phyloP scores from a whole-genome alignment of 805 yeast species.

The Saccharomycopsis amapae region DNA sequence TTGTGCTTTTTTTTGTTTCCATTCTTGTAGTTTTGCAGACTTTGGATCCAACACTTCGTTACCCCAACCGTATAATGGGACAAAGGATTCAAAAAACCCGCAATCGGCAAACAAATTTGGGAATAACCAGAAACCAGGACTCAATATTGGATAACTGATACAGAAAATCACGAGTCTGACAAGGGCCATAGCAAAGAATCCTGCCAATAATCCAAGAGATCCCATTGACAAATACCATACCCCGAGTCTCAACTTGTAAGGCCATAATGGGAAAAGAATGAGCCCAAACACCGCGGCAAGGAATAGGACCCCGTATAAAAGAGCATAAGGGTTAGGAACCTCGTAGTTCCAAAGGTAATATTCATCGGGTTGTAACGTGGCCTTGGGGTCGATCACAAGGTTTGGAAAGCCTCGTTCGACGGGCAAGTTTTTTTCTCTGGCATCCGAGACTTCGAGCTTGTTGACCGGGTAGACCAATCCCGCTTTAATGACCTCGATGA shows the following conservation, averaged over 20 bases:
- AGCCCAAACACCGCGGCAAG: constrained; percentile 56
- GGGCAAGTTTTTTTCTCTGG: constrained; percentile 48
- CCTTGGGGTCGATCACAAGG: constrained; percentile 46
- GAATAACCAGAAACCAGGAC: constrained; percentile 89
- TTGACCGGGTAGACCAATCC: constrained; percentile 70
- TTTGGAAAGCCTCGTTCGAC: constrained; percentile 51
- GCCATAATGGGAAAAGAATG: constrained; percentile 93
- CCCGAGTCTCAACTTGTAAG: constrained; percentile 75
- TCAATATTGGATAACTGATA: constrained; percentile 48
- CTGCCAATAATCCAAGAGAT: constrained; percentile 61
- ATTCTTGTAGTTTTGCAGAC: constrained; percentile 15
- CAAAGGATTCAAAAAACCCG: constrained; percentile 86
- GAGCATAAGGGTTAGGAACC: constrained; percentile 53
- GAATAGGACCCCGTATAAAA: constrained; percentile 57
- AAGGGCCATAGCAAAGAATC: constrained; percentile 72
- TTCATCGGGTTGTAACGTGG: constrained; percentile 52
- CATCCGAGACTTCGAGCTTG: constrained; percentile 64
- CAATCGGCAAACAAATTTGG: constrained; percentile 95
- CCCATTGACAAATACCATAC: constrained; percentile 87
- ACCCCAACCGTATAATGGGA: constrained; percentile 84
- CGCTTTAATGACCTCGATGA: constrained; percentile 61
- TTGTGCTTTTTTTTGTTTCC: constrained; percentile 28
- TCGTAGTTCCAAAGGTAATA: constrained; percentile 82
- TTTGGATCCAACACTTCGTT: constrained; percentile 28
- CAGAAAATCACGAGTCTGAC: constrained; percentile 66